Conservation (phyloP, 1,284 basidiomycete species). For the Microbotryum scabiosae region DNA sequence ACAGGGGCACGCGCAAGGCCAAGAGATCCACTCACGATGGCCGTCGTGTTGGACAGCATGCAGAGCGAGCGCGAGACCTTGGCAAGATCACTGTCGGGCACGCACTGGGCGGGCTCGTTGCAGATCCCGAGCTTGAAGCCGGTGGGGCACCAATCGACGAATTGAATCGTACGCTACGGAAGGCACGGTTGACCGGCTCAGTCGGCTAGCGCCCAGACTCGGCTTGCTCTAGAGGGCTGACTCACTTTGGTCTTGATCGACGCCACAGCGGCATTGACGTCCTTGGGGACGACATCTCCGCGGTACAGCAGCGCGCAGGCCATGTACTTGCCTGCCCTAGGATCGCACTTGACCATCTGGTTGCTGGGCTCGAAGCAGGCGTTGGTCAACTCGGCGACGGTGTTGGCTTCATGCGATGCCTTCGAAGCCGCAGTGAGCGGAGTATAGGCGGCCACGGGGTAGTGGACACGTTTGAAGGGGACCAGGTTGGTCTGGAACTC, state of each 20-base stretch:
- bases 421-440: slow-evolving; percentile 75
- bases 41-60: slow-evolving; percentile 93
- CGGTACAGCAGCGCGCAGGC: slow-evolving; percentile 47
- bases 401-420: slow-evolving; percentile 93
- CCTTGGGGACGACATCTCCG: slow-evolving; percentile 93
- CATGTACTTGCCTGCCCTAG: slow-evolving; percentile 86
- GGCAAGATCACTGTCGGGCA: slow-evolving; percentile 90
- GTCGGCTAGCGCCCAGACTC: too few relatives aligned
- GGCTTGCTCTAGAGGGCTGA: too few relatives aligned
- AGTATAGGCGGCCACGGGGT: slow-evolving; percentile 93
- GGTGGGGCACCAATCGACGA: slow-evolving; percentile 95
- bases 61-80: slow-evolving; percentile 89
- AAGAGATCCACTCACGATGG: slow-evolving; percentile 35
- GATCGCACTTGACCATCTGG: slow-evolving; percentile 95
- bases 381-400: slow-evolving; percentile 96
- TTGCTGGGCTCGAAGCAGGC: slow-evolving; percentile 95
- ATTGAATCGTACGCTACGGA: slow-evolving; percentile 82
- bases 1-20: too few relatives aligned
- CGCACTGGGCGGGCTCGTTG: slow-evolving; percentile 83
- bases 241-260: slow-evolving; percentile 68
- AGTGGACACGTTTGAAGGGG: slow-evolving; percentile 74
- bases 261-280: slow-evolving; percentile 85
- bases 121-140: slow-evolving; percentile 97
- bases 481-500: slow-evolving; percentile 83
- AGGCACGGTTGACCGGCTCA: too few relatives aligned